phyloP scores from a whole-genome alignment of 2,329 filamentous ascomycete species.

The Achaetomium macrosporum region DNA sequence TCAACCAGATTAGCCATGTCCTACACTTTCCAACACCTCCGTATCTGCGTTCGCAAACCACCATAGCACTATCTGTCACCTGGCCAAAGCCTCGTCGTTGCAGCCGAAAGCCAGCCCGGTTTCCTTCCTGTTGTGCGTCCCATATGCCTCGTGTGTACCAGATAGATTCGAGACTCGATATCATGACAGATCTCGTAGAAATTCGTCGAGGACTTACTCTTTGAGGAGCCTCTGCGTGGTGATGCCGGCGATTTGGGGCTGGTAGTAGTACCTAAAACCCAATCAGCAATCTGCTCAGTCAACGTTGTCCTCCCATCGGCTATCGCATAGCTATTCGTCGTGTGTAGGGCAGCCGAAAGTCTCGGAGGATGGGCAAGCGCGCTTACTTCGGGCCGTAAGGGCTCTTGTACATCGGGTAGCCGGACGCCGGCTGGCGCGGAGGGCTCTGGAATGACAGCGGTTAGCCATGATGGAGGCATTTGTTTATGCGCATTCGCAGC shows the following conservation, averaged over 20 bases:
- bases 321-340: not conserved
- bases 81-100: too few species aligned
- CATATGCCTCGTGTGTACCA: not conserved
- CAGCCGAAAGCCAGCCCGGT: not conserved
- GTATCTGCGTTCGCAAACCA: not conserved
- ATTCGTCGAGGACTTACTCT: slow-evolving; percentile 42
- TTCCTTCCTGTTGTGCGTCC: not conserved
- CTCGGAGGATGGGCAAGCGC: slow-evolving; percentile 16
- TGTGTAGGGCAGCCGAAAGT: not conserved
- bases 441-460: slow-evolving; percentile 37
- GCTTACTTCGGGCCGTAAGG: slow-evolving; percentile 62
- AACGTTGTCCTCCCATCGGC: not conserved
- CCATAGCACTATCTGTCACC: not conserved
- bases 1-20: slow-evolving; percentile 12
- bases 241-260: slow-evolving; percentile 50
- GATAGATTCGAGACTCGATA: not conserved
- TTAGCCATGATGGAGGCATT: slow-evolving; percentile 27
- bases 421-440: slow-evolving; percentile 34
- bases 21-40: not conserved
- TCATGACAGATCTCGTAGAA: not conserved
- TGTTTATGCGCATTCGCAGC: not conserved
- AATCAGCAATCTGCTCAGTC: slow-evolving; percentile 27
- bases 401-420: slow-evolving; percentile 49
- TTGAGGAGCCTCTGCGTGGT: slow-evolving; percentile 42
- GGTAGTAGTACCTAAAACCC: slow-evolving; percentile 50